Conservation (phyloP, 768 basidiomycete species). For the Mycena floridula region DNA sequence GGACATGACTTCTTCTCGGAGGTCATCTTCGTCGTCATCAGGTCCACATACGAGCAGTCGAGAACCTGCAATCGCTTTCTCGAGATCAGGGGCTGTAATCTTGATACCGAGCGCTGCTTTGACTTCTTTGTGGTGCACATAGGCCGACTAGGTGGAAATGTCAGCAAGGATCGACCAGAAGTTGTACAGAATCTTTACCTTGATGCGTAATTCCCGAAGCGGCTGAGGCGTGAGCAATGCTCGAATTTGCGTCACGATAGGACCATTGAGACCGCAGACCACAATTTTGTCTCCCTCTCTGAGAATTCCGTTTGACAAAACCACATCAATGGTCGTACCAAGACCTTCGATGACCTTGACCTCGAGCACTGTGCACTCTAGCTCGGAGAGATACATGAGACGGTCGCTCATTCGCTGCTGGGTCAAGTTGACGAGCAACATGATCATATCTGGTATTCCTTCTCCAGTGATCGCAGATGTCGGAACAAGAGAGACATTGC, state of each 20-base stretch:
- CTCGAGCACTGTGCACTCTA: slow-evolving; percentile 97
- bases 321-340: slow-evolving; percentile 96
- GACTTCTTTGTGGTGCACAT: slow-evolving; percentile 96
- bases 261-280: slow-evolving; percentile 93
- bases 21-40: slow-evolving; percentile 94
- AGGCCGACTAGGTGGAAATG: slow-evolving; percentile 62
- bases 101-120: slow-evolving; percentile 97
- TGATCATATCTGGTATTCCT: slow-evolving; percentile 99
- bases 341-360: slow-evolving; percentile 98
- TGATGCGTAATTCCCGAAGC: slow-evolving; percentile 89
- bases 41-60: slow-evolving; percentile 88
- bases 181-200: slow-evolving; percentile 43
- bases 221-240: slow-evolving; percentile 96
- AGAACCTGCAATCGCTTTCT: slow-evolving; percentile 97
- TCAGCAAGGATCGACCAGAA: slow-evolving; percentile 6
- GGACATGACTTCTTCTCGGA: slow-evolving; percentile 94
- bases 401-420: slow-evolving; percentile 97
- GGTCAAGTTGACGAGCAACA: slow-evolving; percentile 94
- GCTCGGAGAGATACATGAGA: slow-evolving; percentile 95
- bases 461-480: slow-evolving; percentile 98
- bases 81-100: slow-evolving; percentile 89
- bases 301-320: slow-evolving; percentile 90
- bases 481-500: slow-evolving; percentile 94
- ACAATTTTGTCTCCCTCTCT: slow-evolving; percentile 92
- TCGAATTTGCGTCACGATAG: slow-evolving; percentile 91